Evolutionary conservation across 2,329 filamentous ascomycete genomes (phyloP).

Genomic region (Fusarium begoniae): DNA sequence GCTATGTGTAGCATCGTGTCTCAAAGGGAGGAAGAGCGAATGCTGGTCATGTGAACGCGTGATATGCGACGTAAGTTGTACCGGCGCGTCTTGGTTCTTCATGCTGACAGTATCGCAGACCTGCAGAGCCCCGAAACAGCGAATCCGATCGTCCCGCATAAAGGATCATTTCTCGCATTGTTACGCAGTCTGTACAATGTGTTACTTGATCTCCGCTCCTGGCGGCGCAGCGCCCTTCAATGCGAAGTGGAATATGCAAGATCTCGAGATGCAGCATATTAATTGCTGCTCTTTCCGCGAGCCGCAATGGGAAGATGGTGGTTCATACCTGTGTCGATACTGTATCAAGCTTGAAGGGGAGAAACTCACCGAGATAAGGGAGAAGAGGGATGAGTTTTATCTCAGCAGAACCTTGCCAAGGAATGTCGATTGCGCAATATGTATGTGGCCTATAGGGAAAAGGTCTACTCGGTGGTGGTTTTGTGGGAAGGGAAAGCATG

Average conservation of each 20-base stretch:
- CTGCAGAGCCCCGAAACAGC: background rate
- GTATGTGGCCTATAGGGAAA: background rate
- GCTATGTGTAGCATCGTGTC: background rate
- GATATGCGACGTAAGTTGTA: conserved; percentile 1
- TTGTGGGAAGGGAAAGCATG: conserved; percentile 10
- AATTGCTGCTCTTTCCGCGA: background rate
- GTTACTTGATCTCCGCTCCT: background rate
- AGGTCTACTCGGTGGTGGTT: conserved; percentile 16
- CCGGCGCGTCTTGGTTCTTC: rapidly evolving
- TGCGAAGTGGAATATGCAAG: conserved; percentile 21
- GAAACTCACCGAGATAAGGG: background rate
- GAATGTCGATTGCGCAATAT: conserved; percentile 13
- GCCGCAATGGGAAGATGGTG: background rate
- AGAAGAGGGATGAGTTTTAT: conserved; percentile 4
- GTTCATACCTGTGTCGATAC: background rate
- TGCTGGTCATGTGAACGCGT: conserved; percentile 24
- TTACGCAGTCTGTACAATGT: conserved; percentile 13
- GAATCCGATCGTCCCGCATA: background rate
- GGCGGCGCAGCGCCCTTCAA: background rate
- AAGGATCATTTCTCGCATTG: conserved; percentile 13
- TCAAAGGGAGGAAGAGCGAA: conserved; percentile 1
- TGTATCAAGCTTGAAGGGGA: background rate
- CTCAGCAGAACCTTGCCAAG: background rate
- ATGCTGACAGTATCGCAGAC: background rate
- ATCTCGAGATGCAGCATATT: conserved; percentile 13